Base-by-base conservation (phyloP, 768 basidiomycete species). In the Phylloporus scabripes region DNA sequence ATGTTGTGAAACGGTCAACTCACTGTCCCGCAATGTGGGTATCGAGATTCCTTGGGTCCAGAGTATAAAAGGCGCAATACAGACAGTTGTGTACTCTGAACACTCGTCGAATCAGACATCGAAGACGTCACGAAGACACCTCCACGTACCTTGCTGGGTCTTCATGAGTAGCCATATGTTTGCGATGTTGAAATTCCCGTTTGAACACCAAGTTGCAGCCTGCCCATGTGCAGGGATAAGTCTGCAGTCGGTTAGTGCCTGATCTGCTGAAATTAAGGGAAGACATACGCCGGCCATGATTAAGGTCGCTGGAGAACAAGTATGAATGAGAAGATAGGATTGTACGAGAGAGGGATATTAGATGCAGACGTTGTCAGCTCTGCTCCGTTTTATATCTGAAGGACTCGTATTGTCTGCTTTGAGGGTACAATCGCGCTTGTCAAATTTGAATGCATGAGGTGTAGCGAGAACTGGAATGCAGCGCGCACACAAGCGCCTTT, bases 11-110 rank as follows among this genome's bases (percentile, higher is more conserved):
- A 24, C 5, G 14, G 23, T 10, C 20, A 9, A 46, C 56, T 9
- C 45, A 55, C 56, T 59, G 58, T 31, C 24, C 40, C 14, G 29
- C 32, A 7, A n/a, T 24, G 37, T 59, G 58, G 3, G 47, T 46
- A 0, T 15, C 11, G 0, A 58, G 36, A 7, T 49, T 52, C 29
- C 31, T 55, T 40, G 40, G 42, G 15, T 50, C 29, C 0, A 50
- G 6, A 5, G 50, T 51, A 5, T 23, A 48, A 14, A 61, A 61
- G 4, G 4, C 6, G 17, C 62, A 61, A 2, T 15, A 0, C 6
- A 37, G 15, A 28, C 56, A 59, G 7, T 34, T n/a, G 38, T 48
- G 41, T 24, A 50, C 1, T 1, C 56, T 59, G n/a, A 5, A 42
- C 14, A 11, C 10, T 26, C 17, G 24, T 45, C 43, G 23, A 45